phyloP scores from a whole-genome alignment of 495 filamentous ascomycete species.

The Xanthoparmelia taractica region DNA sequence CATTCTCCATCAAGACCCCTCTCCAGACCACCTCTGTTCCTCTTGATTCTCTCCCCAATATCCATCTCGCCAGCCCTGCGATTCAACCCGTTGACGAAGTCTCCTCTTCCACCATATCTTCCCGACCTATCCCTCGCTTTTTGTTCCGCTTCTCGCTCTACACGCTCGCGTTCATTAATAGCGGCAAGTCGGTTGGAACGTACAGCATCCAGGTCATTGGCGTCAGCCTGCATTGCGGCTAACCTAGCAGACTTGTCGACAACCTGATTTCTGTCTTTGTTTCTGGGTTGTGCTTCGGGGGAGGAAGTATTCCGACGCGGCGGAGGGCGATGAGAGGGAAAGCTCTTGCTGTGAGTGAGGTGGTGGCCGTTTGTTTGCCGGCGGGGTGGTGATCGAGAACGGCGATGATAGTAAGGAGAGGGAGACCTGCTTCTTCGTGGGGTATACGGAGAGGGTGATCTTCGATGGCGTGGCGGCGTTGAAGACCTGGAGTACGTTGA shows the following conservation, averaged over 20 bases:
- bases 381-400: conserved; percentile 2
- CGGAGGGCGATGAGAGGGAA: conserved; percentile 15
- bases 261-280: conserved; percentile 17
- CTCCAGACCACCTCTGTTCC: conserved; percentile 45
- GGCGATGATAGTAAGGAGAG: conserved; percentile 19
- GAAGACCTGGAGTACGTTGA: conserved; percentile 33
- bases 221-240: conserved; percentile 81
- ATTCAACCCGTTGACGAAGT: conserved; percentile 53
- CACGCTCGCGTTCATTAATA: conserved; percentile 56
- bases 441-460: conserved; percentile 23
- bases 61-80: conserved; percentile 51
- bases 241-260: conserved; percentile 53
- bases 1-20: conserved; percentile 22
- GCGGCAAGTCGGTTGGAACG: conserved; percentile 64
- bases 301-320: conserved; percentile 26
- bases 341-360: conserved; percentile 27
- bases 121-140: conserved; percentile 46
- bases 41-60: conserved; percentile 47
- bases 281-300: conserved; percentile 14
- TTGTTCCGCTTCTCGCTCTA: conserved; percentile 57
- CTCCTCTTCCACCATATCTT: conserved; percentile 54
- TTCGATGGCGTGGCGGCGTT: conserved; percentile 21
- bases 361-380: conserved; percentile 12
- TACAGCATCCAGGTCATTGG: conserved; percentile 66
- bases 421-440: conserved; percentile 26